These are phyloP conservation scores for Hanseniaspora uvarum DNA, from an alignment of 1,139 yeast genomes.

Conservation along the genomic window DNA sequence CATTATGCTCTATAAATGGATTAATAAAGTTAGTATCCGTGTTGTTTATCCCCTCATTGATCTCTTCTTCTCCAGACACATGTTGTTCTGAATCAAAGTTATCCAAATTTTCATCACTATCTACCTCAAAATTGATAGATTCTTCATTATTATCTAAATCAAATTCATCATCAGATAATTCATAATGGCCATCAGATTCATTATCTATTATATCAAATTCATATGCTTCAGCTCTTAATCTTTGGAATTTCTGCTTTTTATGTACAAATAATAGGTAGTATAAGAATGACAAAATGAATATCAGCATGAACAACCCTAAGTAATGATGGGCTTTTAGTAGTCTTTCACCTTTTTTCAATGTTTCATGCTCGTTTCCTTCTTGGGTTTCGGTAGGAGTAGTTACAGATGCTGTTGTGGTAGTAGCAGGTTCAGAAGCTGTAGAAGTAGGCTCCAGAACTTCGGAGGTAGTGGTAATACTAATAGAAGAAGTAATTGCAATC, in stretches of 20 bases:
- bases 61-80: background rate
- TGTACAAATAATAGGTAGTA: slow-evolving; percentile 40
- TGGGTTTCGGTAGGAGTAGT: slow-evolving; percentile 25
- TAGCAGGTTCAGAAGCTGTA: background rate
- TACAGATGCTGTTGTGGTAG: slow-evolving; percentile 9
- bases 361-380: slow-evolving; percentile 20
- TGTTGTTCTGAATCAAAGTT: background rate
- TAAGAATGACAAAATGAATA: slow-evolving; percentile 45
- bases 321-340: slow-evolving; percentile 36
- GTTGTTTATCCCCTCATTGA: background rate
- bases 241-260: slow-evolving; percentile 46
- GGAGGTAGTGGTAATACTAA: background rate
- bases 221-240: slow-evolving; percentile 58
- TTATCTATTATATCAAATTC: slow-evolving; percentile 71
- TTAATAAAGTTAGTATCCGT: background rate
- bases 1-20: background rate
- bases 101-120: too few relatives aligned
- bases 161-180: slow-evolving; percentile 22
- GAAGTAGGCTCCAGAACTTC: slow-evolving; percentile 10
- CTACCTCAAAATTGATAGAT: background rate
- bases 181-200: slow-evolving; percentile 31
- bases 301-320: slow-evolving; percentile 48
- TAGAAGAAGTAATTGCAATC: slow-evolving; percentile 25
- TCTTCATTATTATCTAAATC: background rate
- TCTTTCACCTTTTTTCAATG: slow-evolving; percentile 5